These are phyloP conservation scores for Pisolithus microcarpus DNA, from an alignment of 768 basidiomycete species.

Conservation along the genomic window DNA sequence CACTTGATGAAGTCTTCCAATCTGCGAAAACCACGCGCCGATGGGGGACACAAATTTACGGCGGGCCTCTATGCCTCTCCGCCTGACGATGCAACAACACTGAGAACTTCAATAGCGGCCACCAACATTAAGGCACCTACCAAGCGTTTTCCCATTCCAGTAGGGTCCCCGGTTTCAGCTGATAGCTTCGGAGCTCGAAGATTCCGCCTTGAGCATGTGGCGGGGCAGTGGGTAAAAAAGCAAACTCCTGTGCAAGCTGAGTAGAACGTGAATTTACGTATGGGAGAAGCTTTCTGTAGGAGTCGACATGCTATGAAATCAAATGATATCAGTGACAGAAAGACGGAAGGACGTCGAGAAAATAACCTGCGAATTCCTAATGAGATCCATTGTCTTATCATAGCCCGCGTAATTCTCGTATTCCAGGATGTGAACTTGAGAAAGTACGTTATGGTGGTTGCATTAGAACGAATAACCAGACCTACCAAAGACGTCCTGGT, in stretches of 20 bases:
- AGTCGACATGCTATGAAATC: constrained; percentile 47
- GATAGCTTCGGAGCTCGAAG: constrained; percentile 89
- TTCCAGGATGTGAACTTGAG: constrained; percentile 68
- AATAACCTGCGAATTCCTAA: constrained; percentile 61
- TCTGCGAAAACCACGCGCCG: constrained; percentile 89
- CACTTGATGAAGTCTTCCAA: constrained; percentile 78
- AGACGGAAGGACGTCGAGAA: neutral
- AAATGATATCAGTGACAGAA: neutral
- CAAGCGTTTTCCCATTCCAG: constrained; percentile 95
- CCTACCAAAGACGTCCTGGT: constrained; percentile 78
- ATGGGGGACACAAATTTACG: constrained; percentile 78
- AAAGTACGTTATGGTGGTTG: neutral
- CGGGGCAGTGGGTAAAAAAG: constrained; percentile 87
- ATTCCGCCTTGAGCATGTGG: constrained; percentile 83
- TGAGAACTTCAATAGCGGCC: neutral
- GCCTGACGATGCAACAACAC: constrained; percentile 42
- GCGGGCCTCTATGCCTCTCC: constrained; percentile 90
- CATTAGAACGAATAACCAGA: constrained; percentile 22
- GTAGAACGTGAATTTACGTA: constrained; percentile 62
- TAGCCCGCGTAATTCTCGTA: constrained; percentile 91
- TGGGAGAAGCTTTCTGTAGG: constrained; percentile 72
- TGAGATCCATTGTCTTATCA: constrained; percentile 63
- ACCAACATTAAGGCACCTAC: constrained; percentile 33
- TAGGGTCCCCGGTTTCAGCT: constrained; percentile 79
- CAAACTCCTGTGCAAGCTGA: constrained; percentile 90